A percentile compares a stretch with the other conserved stretches of the same genome.
These are phyloP conservation scores for Salicornia ramosissima DNA, from an alignment of 148 eudicot species.

Conservation along the genomic window DNA sequence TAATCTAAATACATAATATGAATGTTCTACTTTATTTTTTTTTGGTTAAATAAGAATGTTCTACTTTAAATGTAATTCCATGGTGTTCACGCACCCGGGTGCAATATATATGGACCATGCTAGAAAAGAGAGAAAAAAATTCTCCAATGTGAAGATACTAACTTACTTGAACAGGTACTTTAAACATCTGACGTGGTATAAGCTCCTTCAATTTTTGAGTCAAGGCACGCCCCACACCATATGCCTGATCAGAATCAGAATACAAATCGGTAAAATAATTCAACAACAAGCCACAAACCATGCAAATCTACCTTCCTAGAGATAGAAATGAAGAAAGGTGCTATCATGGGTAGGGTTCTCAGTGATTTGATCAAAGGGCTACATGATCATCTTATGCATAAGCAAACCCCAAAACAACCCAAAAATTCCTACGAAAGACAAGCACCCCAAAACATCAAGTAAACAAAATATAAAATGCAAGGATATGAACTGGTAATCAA, in stretches of 20 bases:
- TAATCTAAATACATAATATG: no score
- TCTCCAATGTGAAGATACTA: neutral
- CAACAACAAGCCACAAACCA: neutral
- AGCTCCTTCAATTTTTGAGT: conserved; percentile 95
- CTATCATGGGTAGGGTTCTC: neutral
- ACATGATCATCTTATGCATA: neutral
- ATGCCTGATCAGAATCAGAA: conserved; percentile 49
- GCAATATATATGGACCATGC: no score
- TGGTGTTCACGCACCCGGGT: no score
- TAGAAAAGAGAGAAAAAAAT: neutral
- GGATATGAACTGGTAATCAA: no score
- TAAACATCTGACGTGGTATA: conserved; percentile 97
- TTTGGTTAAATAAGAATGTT: no score
- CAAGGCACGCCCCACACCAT: conserved; percentile 89
- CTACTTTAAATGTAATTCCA: no score
- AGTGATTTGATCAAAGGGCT: neutral
- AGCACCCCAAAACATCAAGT: no score
- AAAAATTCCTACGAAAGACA: no score
- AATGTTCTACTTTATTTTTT: no score
- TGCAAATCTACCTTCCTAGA: neutral
- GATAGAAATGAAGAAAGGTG: neutral
- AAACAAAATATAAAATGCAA: no score
- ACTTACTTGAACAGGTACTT: conserved; percentile 93
- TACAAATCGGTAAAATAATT: conserved; percentile 1
- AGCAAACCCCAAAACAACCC: no score